Conservation (phyloP, 139 green algal genomes). For the Volvox reticuliferus region DNA sequence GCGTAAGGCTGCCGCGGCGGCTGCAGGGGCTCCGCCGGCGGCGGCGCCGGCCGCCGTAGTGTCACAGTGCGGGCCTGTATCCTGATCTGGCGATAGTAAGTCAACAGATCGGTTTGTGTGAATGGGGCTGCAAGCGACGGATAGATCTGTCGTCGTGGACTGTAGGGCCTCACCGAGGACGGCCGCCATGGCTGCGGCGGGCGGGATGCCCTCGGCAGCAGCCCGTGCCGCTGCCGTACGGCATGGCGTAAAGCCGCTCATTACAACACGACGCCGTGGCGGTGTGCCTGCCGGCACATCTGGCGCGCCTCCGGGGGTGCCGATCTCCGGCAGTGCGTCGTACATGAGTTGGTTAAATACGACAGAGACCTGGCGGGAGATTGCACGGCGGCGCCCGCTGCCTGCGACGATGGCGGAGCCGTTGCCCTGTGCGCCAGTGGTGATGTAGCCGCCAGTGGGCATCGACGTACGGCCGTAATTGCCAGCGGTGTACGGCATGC, state of each 20-base stretch:
- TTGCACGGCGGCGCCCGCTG: not conserved
- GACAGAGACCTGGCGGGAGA: slow-evolving; percentile 41
- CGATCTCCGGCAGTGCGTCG: slow-evolving; percentile 42
- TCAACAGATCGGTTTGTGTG: not conserved
- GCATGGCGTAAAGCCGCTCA: slow-evolving; percentile 46
- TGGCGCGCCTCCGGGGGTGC: slow-evolving; percentile 38
- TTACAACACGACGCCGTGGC: slow-evolving; percentile 17
- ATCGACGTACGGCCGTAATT: slow-evolving; percentile 1
- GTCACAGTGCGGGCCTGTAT: not conserved
- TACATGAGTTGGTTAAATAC: slow-evolving; percentile 49
- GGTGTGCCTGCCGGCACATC: slow-evolving; percentile 36
- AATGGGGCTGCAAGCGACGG: slow-evolving; percentile 24
- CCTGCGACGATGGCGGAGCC: not conserved
- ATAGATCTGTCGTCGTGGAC: not conserved
- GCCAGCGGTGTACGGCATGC: not conserved
- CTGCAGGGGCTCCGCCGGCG: too few relatives aligned
- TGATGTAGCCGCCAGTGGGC: not conserved
- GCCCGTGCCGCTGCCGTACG: slow-evolving; percentile 2
- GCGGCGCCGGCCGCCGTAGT: not conserved
- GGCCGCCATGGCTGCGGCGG: slow-evolving; percentile 21
- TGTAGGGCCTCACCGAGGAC: not conserved
- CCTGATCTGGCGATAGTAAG: not conserved
- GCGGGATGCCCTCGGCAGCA: slow-evolving; percentile 2
- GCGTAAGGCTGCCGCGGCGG: not conserved
- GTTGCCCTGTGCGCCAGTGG: not conserved